Conservation (phyloP, 805 yeast species). For the Metschnikowia anglica region DNA sequence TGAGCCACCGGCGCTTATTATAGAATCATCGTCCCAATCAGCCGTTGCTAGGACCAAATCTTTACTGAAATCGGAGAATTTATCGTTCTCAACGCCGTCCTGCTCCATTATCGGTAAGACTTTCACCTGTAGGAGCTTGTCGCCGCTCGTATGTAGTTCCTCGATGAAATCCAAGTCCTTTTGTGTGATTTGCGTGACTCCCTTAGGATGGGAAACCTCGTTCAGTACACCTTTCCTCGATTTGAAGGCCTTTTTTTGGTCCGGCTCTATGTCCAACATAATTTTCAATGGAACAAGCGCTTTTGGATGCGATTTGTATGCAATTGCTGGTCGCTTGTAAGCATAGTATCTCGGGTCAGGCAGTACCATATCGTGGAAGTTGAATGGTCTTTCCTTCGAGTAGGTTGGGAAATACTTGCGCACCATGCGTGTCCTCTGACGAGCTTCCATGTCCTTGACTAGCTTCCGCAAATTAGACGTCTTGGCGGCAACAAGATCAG, state of each 20-base stretch:
- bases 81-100: slow-evolving; percentile 37
- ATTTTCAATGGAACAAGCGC: slow-evolving; percentile 61
- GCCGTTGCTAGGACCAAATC: slow-evolving; percentile 67
- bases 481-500: slow-evolving; percentile 25
- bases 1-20: slow-evolving; percentile 49
- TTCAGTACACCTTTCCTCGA: slow-evolving; percentile 21
- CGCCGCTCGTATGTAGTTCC: slow-evolving; percentile 24
- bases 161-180: slow-evolving; percentile 34
- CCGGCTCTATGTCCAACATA: slow-evolving; percentile 60
- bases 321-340: slow-evolving; percentile 51
- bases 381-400: slow-evolving; percentile 51
- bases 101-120: slow-evolving; percentile 33
- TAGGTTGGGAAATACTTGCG: slow-evolving; percentile 63
- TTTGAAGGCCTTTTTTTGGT: slow-evolving; percentile 55
- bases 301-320: slow-evolving; percentile 29
- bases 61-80: slow-evolving; percentile 45
- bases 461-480: slow-evolving; percentile 28
- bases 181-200: slow-evolving; percentile 27
- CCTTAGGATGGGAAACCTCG: slow-evolving; percentile 4
- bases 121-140: slow-evolving; percentile 19
- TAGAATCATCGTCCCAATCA: slow-evolving; percentile 73
- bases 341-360: slow-evolving; percentile 57
- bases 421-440: slow-evolving; percentile 31
- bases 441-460: slow-evolving; percentile 32
- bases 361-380: slow-evolving; percentile 64